Conservation (phyloP, 257 asterid genomes). For the Primulina eburnea region DNA sequence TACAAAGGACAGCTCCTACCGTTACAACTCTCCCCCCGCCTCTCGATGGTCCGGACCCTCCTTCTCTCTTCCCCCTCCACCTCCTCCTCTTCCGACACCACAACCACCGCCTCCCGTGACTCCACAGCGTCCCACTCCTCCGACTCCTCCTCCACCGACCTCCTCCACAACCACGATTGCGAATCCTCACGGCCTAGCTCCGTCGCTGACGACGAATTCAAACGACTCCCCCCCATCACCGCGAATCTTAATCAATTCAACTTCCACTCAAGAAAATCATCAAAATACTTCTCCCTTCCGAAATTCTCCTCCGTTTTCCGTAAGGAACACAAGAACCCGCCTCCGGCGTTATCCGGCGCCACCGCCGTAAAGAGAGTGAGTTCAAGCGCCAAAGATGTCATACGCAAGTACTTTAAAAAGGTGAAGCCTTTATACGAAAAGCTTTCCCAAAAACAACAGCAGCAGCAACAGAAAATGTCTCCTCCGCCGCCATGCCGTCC, state of each 20-base stretch:
- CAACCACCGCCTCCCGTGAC: conserved; percentile 81
- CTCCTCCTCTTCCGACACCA: conserved; percentile 70
- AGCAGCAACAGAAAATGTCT: conserved; percentile 20
- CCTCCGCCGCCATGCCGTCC: background rate
- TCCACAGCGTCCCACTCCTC: conserved; percentile 57
- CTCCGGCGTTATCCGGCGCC: conserved; percentile 17
- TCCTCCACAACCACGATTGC: conserved; percentile 43
- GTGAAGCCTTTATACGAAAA: conserved; percentile 78
- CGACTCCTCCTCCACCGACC: conserved; percentile 38
- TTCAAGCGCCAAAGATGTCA: conserved; percentile 60
- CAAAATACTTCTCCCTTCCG: conserved; percentile 62
- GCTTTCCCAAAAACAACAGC: conserved; percentile 56
- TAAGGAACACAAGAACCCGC: conserved; percentile 33
- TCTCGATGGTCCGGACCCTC: conserved; percentile 79
- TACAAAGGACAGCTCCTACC: conserved; percentile 89
- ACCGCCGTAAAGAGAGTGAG: conserved; percentile 56
- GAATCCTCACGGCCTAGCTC: conserved; percentile 84
- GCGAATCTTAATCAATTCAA: background rate
- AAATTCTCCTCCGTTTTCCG: conserved; percentile 80
- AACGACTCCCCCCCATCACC: conserved; percentile 31
- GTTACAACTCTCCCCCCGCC: conserved; percentile 75
- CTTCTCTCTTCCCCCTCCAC: conserved; percentile 69
- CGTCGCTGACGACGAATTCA: conserved; percentile 58
- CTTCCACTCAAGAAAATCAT: conserved; percentile 23
- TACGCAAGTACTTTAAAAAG: conserved; percentile 64